Conservation (phyloP, 192 early-diverging fungal species). For the Backusella liffmaniae region DNA sequence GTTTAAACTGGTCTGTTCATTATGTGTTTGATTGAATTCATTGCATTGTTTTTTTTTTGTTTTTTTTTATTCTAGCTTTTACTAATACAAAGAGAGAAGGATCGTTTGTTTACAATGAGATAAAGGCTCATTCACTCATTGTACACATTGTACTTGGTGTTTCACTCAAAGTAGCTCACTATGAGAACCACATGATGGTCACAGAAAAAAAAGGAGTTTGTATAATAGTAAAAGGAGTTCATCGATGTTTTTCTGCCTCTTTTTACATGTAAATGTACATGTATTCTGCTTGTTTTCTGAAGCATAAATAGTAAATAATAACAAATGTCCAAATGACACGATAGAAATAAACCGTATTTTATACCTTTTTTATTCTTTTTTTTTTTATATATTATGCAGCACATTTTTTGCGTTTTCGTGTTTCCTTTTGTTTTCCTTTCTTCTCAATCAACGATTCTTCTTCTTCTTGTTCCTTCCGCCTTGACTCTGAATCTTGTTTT, state of each 20-base stretch:
- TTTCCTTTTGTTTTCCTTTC: conserved; percentile 1
- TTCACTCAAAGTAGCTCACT: neutral
- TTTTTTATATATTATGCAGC: neutral
- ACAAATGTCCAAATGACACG: neutral
- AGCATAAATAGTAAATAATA: neutral
- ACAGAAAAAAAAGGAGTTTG: neutral
- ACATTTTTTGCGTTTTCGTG: neutral
- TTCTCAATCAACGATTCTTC: neutral
- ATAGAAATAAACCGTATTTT: neutral
- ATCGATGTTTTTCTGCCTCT: too few species aligned
- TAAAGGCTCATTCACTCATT: neutral
- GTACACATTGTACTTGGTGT: neutral
- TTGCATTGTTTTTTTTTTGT: neutral
- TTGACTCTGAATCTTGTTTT: neutral
- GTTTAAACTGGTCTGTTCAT: neutral
- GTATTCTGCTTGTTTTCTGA: neutral
- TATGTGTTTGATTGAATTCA: neutral
- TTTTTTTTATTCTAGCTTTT: neutral
- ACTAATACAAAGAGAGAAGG: neutral
- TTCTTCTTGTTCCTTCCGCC: neutral
- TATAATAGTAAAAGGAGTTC: neutral
- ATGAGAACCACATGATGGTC: neutral
- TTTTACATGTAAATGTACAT: neutral
- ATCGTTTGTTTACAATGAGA: neutral
- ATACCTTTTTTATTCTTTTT: neutral